These are phyloP conservation scores for Murraya paniculata DNA, from an alignment of 345 rosid species.

Conservation along the genomic window DNA sequence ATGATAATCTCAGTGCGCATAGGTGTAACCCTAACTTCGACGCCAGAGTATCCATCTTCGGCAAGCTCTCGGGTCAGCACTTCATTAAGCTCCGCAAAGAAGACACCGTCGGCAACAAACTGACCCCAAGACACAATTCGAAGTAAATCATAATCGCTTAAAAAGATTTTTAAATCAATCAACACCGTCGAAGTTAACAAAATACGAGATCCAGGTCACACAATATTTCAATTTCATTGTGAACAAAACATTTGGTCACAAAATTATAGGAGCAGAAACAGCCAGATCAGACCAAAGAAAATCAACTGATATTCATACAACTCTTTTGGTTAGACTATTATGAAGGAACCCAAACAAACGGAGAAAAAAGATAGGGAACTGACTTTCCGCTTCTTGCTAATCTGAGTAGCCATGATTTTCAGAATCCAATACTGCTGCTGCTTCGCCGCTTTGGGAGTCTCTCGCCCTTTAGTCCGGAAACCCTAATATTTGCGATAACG, in stretches of 20 bases:
- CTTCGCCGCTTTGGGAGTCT: background rate
- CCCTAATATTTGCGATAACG: constrained; percentile 5
- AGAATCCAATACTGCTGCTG: background rate
- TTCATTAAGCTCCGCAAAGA: constrained; percentile 78
- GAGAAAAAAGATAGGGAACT: background rate
- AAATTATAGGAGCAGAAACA: background rate
- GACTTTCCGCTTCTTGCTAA: constrained; percentile 79
- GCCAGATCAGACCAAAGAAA: background rate
- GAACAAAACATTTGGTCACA: background rate
- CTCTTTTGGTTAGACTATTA: too few relatives aligned
- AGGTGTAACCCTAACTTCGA: constrained; percentile 84
- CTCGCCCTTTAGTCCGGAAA: background rate
- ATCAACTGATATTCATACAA: too few relatives aligned
- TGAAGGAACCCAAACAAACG: too few relatives aligned
- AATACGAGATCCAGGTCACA: background rate
- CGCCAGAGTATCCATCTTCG: constrained; percentile 92
- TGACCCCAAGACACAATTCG: constrained; percentile 7
- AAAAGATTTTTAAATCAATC: background rate
- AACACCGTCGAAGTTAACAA: background rate
- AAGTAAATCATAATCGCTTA: background rate
- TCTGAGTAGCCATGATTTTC: constrained; percentile 59
- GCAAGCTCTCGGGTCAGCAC: constrained; percentile 75
- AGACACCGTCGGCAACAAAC: constrained; percentile 86
- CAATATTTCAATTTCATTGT: too few relatives aligned
- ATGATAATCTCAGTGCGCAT: constrained; percentile 91